Base-by-base conservation (phyloP, 805 yeast species). In the Teunomyces tritomae region DNA sequence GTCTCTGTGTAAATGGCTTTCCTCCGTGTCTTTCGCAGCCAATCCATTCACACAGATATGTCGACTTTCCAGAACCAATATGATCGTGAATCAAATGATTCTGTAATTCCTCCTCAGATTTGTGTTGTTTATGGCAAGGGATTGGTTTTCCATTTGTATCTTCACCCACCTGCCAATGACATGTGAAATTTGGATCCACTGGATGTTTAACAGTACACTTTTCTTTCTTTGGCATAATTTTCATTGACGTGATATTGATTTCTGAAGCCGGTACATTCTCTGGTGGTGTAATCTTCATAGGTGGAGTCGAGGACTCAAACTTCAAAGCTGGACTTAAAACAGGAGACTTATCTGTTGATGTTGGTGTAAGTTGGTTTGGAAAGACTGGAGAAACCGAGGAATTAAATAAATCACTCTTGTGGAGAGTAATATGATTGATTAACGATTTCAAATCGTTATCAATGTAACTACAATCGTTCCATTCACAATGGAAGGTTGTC, bases 1-100 rank as follows among this genome's bases (percentile, higher is more conserved):
- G 98, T 28, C 94, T 75, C 63, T 92, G 98, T 8, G 78, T 66
- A 60, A 92, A 94, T 2, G 77, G 76, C 51, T 79, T 75, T 3
- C 79, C 76, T 27, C 67, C 62, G 49, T 70, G 70, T 33, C 97
- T 78, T 17, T 77, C 77, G 65, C 99, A 94, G 2, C 79, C 85
- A 8, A 74, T 63, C 99, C 99, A 94, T 35, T 66, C 58, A 61
- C 99, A 94, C 10, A 65, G 63, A 59, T 91, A 89, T 17, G 69
- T 64, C 1, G 85, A 77, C 60, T 85, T 78, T 1, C 97, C 90
- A 8, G 84, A 77, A 2, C 87, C 86, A 13, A 94, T 72, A 62
- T 94, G 99, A 14, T 65, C 74, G 5, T 70, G 64, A 7, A 82
- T 77, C 14, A 94, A 58, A 65, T 94, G 99, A 4, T 77, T 71